Evolutionary conservation across 1,139 yeast genomes (phyloP).

Genomic region (Ogataea hybrid): DNA sequence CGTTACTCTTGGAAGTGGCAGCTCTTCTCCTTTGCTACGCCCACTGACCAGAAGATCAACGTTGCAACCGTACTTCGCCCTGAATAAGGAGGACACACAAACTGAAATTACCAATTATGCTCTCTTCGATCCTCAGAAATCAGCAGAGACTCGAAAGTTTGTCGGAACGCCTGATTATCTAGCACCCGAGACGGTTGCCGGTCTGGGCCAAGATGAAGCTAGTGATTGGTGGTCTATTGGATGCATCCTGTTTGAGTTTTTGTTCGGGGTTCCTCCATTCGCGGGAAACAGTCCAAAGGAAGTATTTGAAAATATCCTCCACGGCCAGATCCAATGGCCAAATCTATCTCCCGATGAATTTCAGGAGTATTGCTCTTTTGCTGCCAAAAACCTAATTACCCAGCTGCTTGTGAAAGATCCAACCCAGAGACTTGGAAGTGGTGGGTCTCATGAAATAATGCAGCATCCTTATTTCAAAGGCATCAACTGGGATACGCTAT

Average conservation of each 20-base stretch:
- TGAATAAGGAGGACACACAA: conserved; percentile 45
- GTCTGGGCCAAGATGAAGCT: conserved; percentile 78
- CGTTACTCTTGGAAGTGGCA: conserved; percentile 23
- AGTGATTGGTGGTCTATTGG: conserved; percentile 99
- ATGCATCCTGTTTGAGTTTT: conserved; percentile 87
- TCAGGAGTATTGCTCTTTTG: conserved; percentile 55
- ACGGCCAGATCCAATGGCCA: conserved; percentile 85
- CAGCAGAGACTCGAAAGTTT: conserved; percentile 53
- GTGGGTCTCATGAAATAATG: conserved; percentile 78
- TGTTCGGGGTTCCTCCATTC: conserved; percentile 95
- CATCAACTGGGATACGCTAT: conserved; percentile 73
- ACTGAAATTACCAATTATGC: conserved; percentile 46
- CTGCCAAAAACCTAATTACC: conserved; percentile 71
- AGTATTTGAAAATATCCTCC: conserved; percentile 79
- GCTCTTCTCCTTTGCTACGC: conserved; percentile 48
- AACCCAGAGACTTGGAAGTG: conserved; percentile 62
- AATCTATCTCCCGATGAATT: conserved; percentile 50
- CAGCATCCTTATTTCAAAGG: conserved; percentile 72
- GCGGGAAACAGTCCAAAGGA: conserved; percentile 77
- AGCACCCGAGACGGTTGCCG: conserved; percentile 93
- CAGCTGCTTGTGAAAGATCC: conserved; percentile 65
- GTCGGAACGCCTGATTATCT: conserved; percentile 98
- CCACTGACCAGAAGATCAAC: conserved; percentile 48
- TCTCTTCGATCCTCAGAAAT: conserved; percentile 63
- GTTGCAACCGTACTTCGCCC: conserved; percentile 55